Base-by-base conservation (phyloP, 352 stramenopile genomes). In the Peronospora farinosa region DNA sequence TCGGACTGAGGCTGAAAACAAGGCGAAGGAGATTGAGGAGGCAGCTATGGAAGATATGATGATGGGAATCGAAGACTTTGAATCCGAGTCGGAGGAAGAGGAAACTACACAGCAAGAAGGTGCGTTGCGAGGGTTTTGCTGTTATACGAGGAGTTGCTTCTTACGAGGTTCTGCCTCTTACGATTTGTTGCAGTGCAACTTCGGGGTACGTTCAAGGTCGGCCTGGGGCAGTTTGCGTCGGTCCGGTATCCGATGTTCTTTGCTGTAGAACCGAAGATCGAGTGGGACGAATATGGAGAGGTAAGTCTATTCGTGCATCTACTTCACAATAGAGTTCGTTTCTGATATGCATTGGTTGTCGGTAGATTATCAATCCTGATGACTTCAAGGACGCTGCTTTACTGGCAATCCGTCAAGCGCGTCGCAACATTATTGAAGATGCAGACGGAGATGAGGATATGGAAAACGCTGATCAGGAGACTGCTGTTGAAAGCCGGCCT, bases 21-120 rank as follows among this genome's bases (percentile, higher is more conserved):
- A 92, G 43, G 84, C 84, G 6, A 92, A 93, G 53, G 82, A 95
- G 45, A 78, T 93, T 37, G 84, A 92, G 43, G 84, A 93, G 46
- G 84, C 84, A 42, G 84, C 82, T 30, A 93, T 95, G 82, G 82
- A 95, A 55, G 84, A 95, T 54, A 93, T 95, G 80, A 92, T 95
- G 82, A 88, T 93, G 77, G 80, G 78, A 21, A 92, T 95, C 31
- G 84, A 88, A 64, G 84, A 95, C 63, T 95, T 90, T 45, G 84
- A 95, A 54, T 89, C 71, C 1, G 77, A 88, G 36, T 79, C 76
- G 7, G 84, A 95, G 49, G 84, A 93, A 57, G 77, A 90, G 21
- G 63, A 72, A 49, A 59, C 67, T 2, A 61, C 67, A 35, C 46
- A 55, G 15, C 81, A 88, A 72, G 73, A 88, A 69, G 67, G 71